A percentile compares a stretch with the other conserved stretches of the same genome.
phyloP scores from a whole-genome alignment of 805 yeast genomes.

The Ogataea paradorogensis region DNA sequence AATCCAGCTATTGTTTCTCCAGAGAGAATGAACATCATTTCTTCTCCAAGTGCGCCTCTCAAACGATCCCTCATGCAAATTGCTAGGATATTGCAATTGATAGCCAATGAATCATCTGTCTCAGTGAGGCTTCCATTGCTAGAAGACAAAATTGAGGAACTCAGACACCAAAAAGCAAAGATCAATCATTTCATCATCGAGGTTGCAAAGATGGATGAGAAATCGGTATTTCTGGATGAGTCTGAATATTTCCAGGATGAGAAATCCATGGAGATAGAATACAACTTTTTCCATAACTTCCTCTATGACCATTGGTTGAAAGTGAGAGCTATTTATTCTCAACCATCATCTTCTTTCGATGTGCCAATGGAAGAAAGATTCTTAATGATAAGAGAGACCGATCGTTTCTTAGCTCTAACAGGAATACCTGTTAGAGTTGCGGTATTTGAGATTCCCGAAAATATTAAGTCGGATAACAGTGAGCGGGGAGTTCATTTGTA shows the following conservation, averaged over 20 bases:
- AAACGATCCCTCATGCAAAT: slow-evolving; percentile 71
- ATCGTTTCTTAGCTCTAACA: slow-evolving; percentile 42
- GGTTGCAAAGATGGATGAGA: slow-evolving; percentile 21
- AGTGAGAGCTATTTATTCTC: slow-evolving; percentile 24
- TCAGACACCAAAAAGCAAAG: slow-evolving; percentile 37
- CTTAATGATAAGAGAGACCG: slow-evolving; percentile 41
- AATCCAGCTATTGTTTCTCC: slow-evolving; percentile 93
- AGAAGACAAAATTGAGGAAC: slow-evolving; percentile 38
- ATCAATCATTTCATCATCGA: slow-evolving; percentile 41
- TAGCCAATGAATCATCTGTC: slow-evolving; percentile 77
- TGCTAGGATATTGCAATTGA: slow-evolving; percentile 80
- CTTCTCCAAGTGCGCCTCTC: slow-evolving; percentile 16
- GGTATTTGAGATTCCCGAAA: slow-evolving; percentile 55
- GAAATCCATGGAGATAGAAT: slow-evolving; percentile 31
- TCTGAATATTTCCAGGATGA: slow-evolving; percentile 19
- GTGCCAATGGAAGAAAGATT: slow-evolving; percentile 19
- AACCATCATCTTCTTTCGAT: slow-evolving; percentile 13
- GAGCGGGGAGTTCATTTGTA: slow-evolving; percentile 52
- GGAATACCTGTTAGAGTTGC: slow-evolving; percentile 61
- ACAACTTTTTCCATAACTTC: slow-evolving; percentile 42
- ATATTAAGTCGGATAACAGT: slow-evolving; percentile 44
- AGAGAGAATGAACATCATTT: slow-evolving; percentile 44
- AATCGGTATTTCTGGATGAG: slow-evolving; percentile 5
- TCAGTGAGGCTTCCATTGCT: slow-evolving; percentile 61
- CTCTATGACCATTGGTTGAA: slow-evolving; percentile 47